phyloP scores from a whole-genome alignment of 108 stramenopile species.

The Cyclotella cryptica region DNA sequence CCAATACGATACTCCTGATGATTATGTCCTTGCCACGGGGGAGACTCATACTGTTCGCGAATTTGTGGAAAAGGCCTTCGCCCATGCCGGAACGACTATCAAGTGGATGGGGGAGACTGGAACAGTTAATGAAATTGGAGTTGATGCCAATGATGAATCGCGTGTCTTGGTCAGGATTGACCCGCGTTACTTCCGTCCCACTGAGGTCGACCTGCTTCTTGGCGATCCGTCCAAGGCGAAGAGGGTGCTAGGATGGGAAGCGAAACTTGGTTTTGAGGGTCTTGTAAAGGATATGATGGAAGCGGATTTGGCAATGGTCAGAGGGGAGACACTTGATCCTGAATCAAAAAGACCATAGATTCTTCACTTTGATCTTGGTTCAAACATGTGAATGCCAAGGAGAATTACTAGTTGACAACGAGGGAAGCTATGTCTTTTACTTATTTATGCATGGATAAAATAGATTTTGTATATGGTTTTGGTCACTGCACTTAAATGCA shows the following conservation, averaged over 20 bases:
- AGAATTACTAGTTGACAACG: neutral
- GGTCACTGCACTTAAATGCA: neutral
- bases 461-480: neutral
- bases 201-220: slow-evolving; percentile 97
- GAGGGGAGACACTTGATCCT: slow-evolving; percentile 63
- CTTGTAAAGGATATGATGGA: slow-evolving; percentile 97
- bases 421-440: neutral
- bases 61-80: slow-evolving; percentile 96
- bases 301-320: slow-evolving; percentile 89
- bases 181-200: slow-evolving; percentile 98
- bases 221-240: slow-evolving; percentile 97
- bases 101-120: slow-evolving; percentile 93
- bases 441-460: neutral
- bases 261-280: slow-evolving; percentile 81
- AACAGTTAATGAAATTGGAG: slow-evolving; percentile 94
- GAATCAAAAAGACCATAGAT: slow-evolving; percentile 48
- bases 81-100: slow-evolving; percentile 81
- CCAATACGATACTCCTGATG: slow-evolving; percentile 94
- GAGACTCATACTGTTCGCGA: slow-evolving; percentile 98
- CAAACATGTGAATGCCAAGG: neutral
- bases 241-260: slow-evolving; percentile 91
- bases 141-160: slow-evolving; percentile 85
- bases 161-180: slow-evolving; percentile 93
- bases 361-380: slow-evolving; percentile 4
- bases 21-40: slow-evolving; percentile 98